phyloP scores from a whole-genome alignment of 2,329 filamentous ascomycete genomes.

The Alternaria alternata region DNA sequence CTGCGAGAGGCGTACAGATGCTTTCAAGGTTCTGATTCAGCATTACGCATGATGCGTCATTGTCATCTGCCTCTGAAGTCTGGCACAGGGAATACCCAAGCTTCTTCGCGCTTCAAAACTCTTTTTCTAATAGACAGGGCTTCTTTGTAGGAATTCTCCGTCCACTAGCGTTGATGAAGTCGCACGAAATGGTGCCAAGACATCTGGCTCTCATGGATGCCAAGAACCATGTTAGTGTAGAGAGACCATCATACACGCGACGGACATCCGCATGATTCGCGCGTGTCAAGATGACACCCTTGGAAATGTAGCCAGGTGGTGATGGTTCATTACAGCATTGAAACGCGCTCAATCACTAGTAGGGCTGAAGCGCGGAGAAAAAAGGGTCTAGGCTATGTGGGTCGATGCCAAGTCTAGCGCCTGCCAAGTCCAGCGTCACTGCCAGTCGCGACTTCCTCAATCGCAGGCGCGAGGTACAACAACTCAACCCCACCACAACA shows the following conservation, averaged over 20 bases:
- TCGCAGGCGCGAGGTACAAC: slow-evolving; percentile 8
- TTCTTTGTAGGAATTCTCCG: neutral
- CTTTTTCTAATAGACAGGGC: neutral
- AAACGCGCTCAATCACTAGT: neutral
- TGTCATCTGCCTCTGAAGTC: neutral
- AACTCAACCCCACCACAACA: slow-evolving; percentile 1
- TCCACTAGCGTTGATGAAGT: neutral
- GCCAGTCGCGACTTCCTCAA: slow-evolving; percentile 20
- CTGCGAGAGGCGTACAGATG: neutral
- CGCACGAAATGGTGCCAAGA: neutral
- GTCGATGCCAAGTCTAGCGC: slow-evolving; percentile 22
- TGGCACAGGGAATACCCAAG: neutral
- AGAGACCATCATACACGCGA: neutral
- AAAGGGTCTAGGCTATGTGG: slow-evolving; percentile 20
- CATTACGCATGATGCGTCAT: neutral
- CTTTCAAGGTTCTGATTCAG: neutral
- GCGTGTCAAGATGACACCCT: neutral
- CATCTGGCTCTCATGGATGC: neutral
- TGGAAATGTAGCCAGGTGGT: neutral
- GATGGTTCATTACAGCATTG: neutral
- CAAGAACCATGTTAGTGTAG: neutral
- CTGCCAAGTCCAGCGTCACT: slow-evolving; percentile 20
- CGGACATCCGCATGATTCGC: neutral
- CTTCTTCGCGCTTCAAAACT: neutral
- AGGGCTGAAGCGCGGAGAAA: slow-evolving; percentile 26